Base-by-base conservation (phyloP, 1,139 yeast genomes). In the Suhomyces guaymorum region DNA sequence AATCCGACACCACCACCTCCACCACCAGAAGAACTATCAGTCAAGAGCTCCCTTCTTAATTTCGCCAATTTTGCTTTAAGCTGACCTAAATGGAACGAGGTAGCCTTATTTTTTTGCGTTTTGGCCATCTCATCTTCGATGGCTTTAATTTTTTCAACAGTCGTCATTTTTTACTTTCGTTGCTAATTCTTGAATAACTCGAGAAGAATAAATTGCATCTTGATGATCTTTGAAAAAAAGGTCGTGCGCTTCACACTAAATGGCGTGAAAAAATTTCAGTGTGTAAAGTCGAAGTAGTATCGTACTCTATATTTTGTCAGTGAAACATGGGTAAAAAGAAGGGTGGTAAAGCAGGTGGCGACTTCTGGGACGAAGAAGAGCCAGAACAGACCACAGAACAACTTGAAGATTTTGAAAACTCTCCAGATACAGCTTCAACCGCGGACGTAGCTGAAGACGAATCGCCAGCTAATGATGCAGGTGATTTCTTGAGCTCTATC, bases 41-140 rank as follows among this genome's bases (percentile, higher is more conserved):
- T 80, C 45, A 92, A 71, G 40, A 92, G 73, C 57, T 94, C 98
- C 56, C 97, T 78, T 69, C 95, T 85, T 51, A 92, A 73, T 57
- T 90, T 90, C 35, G 99, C 98, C 36, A 94, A 70, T 57, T 92
- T 92, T 35, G 98, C 98, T 63, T 94, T 92, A 49, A 92, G 73
- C 67, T 89, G 96, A 56, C 97, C 98, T 75, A 92, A 70, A 72
- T 92, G 98, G 68, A 85, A 92, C 43, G 90, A 85, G 4, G 97
- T 90, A 57, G 92, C 94, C 79, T 89, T 90, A 66, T 90, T 90
- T 66, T 90, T 90, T 59, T 90, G 97, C 53, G 97, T 90, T 53
- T 74, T 76, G 69, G 96, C 90, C 97, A 82, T 78, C 69, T 90
- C 97, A 70, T 84, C 94, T 63, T 90, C 96, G 70, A 92, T 87